Base-by-base conservation (phyloP, 805 yeast genomes). In the Monosporozyma yasuniensis region DNA sequence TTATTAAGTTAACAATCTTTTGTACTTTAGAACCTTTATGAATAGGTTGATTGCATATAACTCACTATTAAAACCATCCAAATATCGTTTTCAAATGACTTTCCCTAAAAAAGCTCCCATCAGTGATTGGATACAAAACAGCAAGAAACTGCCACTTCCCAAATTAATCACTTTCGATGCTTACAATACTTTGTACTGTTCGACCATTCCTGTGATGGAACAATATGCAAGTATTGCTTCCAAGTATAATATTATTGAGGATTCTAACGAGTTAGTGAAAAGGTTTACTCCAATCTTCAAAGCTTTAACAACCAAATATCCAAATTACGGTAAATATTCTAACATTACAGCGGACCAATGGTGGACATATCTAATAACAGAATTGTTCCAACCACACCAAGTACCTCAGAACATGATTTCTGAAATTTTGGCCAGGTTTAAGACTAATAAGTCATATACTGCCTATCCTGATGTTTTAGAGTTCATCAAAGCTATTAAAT, bases 111-210 rank as follows among this genome's bases (percentile, higher is more conserved):
- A 54, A 28, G 35, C 54, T 28, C 44, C 60, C 3, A 22, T 51
- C 9, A 48, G 30, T 10, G 42, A 46, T 18, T 56, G 58, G 60
- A 45, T 47, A 2, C 41, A 32, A 10, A 42, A 42, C 11, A n/a
- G 39, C 9, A 53, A 47, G 49, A 51, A 52, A 10, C 32, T 45
- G 11, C 42, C 45, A n/a, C 32, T 46, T 12, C 81, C 83, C 5
- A 68, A 67, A 38, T 60, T 81, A 3, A 64, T 84, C 0, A 78
- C 88, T 0, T 73, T 83, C 49, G 91, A 84, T 63, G 85, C 83
- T 0, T 84, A 81, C 65, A 81, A 79, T 42, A 84, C 90, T 0
- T 61, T 84, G 8, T 83, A 81, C 59, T 68, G 76, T 0, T 84
- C 89, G 2, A 70, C 68, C 18, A 65, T 66, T 27, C 78, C 85